Evolutionary conservation across 2,329 filamentous ascomycete species (phyloP).

Genomic region (Neurospora sp.): DNA sequence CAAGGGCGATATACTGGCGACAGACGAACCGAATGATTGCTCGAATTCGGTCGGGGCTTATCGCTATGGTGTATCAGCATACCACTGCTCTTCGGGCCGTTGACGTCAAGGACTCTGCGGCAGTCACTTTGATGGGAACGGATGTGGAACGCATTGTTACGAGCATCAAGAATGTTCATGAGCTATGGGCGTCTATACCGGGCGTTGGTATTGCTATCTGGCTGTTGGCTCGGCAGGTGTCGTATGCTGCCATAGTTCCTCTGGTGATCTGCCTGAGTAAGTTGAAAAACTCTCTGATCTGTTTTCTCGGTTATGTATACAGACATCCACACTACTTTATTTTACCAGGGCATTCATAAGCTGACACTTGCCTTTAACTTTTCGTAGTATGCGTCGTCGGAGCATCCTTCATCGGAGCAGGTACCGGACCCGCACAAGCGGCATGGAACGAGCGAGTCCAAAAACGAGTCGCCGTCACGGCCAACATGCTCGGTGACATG

Average conservation of each 20-base stretch:
- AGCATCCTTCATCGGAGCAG: conserved; percentile 11
- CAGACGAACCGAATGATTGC: conserved; percentile 21
- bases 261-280: conserved; percentile 15
- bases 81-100: conserved; percentile 16
- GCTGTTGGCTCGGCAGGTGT: conserved; percentile 22
- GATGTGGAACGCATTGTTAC: conserved; percentile 23
- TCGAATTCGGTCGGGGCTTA: conserved; percentile 24
- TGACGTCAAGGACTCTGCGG: conserved; percentile 10
- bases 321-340: too few species aligned
- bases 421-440: conserved; percentile 18
- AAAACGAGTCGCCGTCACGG: conserved; percentile 30
- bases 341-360: background rate
- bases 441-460: conserved; percentile 34
- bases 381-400: conserved; percentile 9
- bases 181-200: conserved; percentile 20
- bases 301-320: background rate
- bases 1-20: conserved; percentile 21
- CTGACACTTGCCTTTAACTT: background rate
- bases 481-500: conserved; percentile 31
- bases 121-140: conserved; percentile 24
- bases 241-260: conserved; percentile 18
- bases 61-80: conserved; percentile 26
- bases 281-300: background rate
- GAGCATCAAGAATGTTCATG: conserved; percentile 17
- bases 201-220: conserved; percentile 22